Conservation (phyloP, 2,329 filamentous ascomycete genomes). For the Pseudogymnoascus sp. region DNA sequence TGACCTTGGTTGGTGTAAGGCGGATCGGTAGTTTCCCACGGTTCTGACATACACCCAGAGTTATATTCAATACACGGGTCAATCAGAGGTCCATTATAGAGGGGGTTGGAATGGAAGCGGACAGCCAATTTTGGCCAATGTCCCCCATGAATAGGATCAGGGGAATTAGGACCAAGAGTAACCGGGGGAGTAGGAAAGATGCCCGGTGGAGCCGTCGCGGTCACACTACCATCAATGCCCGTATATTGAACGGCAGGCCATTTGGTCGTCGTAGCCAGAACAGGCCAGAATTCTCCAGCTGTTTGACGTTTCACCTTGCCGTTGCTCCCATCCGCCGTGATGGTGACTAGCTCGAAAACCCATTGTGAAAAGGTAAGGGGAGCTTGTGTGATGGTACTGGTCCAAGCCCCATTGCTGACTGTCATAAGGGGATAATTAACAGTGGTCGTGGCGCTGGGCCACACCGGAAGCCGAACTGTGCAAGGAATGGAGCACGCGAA, state of each 20-base stretch:
- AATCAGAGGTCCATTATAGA: not conserved
- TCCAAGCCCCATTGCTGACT: conserved; percentile 25
- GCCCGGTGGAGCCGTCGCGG: conserved; percentile 12
- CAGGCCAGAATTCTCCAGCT: conserved; percentile 12
- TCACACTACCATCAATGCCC: conserved; percentile 15
- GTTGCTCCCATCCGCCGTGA: conserved; percentile 9
- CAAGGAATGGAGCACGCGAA: conserved; percentile 27
- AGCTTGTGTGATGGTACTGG: conserved; percentile 24
- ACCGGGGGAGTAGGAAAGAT: conserved; percentile 19
- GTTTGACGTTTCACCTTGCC: conserved; percentile 11
- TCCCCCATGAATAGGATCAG: not conserved
- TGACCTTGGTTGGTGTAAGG: no score
- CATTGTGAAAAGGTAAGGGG: conserved; percentile 24
- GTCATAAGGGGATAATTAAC: conserved; percentile 28
- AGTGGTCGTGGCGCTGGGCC: conserved; percentile 22
- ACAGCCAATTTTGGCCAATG: not conserved
- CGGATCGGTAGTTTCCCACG: no score
- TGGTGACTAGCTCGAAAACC: conserved; percentile 22
- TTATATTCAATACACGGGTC: not conserved
- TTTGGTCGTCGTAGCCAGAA: conserved; percentile 16
- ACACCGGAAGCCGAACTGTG: conserved; percentile 24
- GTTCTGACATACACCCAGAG: no score
- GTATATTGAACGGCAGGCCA: conserved; percentile 20
- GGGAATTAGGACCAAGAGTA: not conserved
- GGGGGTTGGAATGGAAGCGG: not conserved